These are phyloP conservation scores for Asterella californica DNA, from an alignment of 225 moss, liverwort and hornwort species.

Conservation along the genomic window DNA sequence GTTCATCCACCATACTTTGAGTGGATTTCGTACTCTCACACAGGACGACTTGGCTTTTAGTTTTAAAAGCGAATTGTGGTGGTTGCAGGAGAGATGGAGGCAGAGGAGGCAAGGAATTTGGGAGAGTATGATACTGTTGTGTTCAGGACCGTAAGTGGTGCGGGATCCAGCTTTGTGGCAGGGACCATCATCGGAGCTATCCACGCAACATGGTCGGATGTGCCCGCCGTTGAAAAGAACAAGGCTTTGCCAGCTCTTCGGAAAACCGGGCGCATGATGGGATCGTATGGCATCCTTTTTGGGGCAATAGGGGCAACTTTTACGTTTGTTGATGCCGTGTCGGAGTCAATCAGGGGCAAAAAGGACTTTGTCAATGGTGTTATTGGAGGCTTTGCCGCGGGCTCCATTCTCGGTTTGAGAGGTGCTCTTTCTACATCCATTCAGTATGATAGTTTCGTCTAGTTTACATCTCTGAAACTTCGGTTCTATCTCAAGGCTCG, in stretches of 20 bases:
- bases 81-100: constrained; percentile 41
- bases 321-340: constrained; percentile 66
- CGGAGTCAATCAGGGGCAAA: constrained; percentile 67
- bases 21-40: not conserved
- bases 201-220: constrained; percentile 84
- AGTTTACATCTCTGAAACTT: not conserved
- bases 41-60: not conserved
- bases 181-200: constrained; percentile 71
- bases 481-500: not conserved
- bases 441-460: not conserved
- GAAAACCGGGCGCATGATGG: constrained; percentile 72
- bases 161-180: constrained; percentile 63
- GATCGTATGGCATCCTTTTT: constrained; percentile 71
- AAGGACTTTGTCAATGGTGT: constrained; percentile 74
- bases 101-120: constrained; percentile 51
- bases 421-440: constrained; percentile 29
- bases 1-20: not conserved
- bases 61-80: not conserved
- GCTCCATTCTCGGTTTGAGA: constrained; percentile 67
- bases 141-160: constrained; percentile 69
- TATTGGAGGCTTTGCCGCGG: constrained; percentile 80
- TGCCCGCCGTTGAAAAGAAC: constrained; percentile 82
- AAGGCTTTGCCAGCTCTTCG: constrained; percentile 61
- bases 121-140: constrained; percentile 72
- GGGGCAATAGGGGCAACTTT: constrained; percentile 81